Evolutionary conservation across 176 grass and related monocot genomes (phyloP).

Genomic region (Alloteropsis semialata): DNA sequence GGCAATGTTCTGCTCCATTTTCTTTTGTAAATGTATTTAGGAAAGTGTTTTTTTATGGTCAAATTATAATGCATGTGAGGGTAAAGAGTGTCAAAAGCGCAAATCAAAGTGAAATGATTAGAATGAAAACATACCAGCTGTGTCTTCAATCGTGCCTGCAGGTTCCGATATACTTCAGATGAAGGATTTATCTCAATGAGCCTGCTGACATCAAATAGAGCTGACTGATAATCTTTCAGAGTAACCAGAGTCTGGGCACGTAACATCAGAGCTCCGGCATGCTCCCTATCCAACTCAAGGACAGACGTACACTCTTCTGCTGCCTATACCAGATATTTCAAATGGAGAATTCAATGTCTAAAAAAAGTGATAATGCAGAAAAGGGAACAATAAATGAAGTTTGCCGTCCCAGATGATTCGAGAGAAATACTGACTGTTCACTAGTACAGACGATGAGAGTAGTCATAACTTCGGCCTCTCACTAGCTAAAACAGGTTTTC

Average conservation of each 20-base stretch:
- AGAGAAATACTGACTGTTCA: neutral
- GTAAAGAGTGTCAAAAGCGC: neutral
- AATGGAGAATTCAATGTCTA: slow-evolving; percentile 10
- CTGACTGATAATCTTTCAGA: slow-evolving; percentile 89
- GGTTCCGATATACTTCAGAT: slow-evolving; percentile 79
- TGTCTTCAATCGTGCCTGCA: slow-evolving; percentile 83
- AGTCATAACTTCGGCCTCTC: neutral
- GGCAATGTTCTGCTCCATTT: neutral
- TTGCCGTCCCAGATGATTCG: neutral
- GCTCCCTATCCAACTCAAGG: slow-evolving; percentile 83
- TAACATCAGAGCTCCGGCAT: slow-evolving; percentile 90
- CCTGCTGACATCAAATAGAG: slow-evolving; percentile 93
- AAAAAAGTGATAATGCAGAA: neutral
- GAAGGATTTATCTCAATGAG: slow-evolving; percentile 86
- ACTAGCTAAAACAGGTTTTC: neutral
- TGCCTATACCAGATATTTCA: slow-evolving; percentile 42
- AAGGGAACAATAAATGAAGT: slow-evolving; percentile 20
- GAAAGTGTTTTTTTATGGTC: neutral
- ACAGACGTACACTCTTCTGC: slow-evolving; percentile 98
- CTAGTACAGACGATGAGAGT: neutral
- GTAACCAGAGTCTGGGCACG: slow-evolving; percentile 94
- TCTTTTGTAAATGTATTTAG: neutral
- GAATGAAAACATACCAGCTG: slow-evolving; percentile 59
- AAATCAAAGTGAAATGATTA: neutral
- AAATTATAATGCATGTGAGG: neutral